These are phyloP conservation scores for Geranium incanum DNA, from an alignment of 441 rosid genomes.

Conservation along the genomic window DNA sequence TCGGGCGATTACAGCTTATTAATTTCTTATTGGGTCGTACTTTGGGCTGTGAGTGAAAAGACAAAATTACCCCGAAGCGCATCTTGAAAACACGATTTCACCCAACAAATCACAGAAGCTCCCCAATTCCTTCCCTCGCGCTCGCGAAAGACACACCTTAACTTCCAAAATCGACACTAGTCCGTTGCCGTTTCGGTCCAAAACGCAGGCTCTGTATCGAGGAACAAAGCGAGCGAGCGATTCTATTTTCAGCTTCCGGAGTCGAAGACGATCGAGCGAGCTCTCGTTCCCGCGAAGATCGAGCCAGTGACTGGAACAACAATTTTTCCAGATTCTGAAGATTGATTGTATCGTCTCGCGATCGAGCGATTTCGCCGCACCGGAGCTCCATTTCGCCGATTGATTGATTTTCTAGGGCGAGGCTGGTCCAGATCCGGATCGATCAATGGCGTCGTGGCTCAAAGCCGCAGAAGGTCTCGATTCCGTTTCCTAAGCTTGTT, in stretches of 20 bases:
- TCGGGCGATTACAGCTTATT: not conserved
- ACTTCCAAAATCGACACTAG: not conserved
- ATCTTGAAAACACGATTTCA: not conserved
- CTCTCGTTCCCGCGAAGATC: not conserved
- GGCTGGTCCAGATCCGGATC: constrained; percentile 16
- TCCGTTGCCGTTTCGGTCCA: not conserved
- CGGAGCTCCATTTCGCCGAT: constrained; percentile 16
- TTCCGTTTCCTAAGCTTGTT: constrained; percentile 10
- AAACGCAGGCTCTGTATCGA: not conserved
- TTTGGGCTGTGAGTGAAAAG: not conserved
- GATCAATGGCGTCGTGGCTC: constrained; percentile 85
- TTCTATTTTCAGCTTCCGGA: not conserved
- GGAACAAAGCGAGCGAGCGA: not conserved
- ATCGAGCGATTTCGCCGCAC: not conserved
- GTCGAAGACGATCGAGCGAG: not conserved
- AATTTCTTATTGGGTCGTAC: not conserved
- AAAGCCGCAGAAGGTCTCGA: constrained; percentile 93
- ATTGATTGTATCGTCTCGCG: not conserved
- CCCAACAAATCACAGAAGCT: not conserved
- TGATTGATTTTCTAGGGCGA: constrained; percentile 33
- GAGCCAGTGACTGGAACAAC: not conserved
- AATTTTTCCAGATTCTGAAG: not conserved
- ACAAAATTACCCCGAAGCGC: not conserved
- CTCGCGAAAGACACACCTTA: not conserved
- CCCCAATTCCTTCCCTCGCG: not conserved